A percentile compares a stretch with the other conserved stretches of the same genome.
Conservation (phyloP, 2,329 filamentous ascomycete species). For the Aspergillus pseudonomiae region DNA sequence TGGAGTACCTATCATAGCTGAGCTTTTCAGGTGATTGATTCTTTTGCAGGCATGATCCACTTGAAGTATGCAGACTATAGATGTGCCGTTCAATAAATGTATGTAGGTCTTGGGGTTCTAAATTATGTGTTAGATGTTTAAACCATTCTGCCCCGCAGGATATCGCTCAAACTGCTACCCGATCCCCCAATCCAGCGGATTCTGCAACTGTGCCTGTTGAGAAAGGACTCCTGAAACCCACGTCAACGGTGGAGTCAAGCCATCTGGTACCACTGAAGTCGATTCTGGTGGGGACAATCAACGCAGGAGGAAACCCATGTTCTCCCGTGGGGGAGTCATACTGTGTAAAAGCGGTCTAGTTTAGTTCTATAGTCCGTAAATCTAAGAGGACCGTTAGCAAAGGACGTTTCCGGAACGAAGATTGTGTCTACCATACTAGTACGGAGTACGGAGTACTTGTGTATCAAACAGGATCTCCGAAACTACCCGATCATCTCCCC, state of each 20-base stretch:
- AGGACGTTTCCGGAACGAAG: background rate
- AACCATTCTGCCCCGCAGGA: background rate
- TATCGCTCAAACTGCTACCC: background rate
- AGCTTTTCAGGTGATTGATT: background rate
- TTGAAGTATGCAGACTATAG: background rate
- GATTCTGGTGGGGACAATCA: conserved; percentile 10
- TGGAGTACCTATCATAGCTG: background rate
- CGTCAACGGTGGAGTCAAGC: conserved; percentile 14
- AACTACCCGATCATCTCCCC: background rate
- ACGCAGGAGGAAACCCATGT: background rate
- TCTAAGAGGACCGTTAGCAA: background rate
- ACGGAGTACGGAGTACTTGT: background rate
- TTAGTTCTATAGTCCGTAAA: background rate
- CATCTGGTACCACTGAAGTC: conserved; percentile 19
- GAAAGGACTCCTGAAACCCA: conserved; percentile 6
- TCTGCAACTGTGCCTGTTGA: background rate
- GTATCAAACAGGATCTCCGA: background rate
- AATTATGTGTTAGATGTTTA: too few relatives aligned
- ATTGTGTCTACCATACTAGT: background rate
- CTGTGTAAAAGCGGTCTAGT: background rate
- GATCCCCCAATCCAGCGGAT: background rate
- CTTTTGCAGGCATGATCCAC: background rate
- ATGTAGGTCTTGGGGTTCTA: background rate
- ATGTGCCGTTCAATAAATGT: background rate
- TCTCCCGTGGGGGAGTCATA: background rate